Base-by-base conservation (phyloP, 768 basidiomycete species). In the Boletus sp. region DNA sequence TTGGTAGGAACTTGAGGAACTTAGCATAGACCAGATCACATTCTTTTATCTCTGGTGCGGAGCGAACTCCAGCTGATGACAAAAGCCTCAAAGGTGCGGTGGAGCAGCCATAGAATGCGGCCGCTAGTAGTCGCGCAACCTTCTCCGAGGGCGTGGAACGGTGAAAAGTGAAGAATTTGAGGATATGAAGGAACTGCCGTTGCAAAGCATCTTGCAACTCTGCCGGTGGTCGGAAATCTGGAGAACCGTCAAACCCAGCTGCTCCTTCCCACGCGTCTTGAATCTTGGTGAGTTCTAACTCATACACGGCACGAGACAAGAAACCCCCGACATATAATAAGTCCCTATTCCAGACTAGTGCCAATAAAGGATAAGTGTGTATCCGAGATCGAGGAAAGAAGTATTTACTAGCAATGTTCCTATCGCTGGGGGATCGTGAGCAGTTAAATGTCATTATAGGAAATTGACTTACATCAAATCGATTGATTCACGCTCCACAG, bases 1-100 rank as follows among this genome's bases (percentile, higher is more conserved):
- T 79, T 0, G 94, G 87, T n/a, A 95, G 74, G 40, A 82, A 75
- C 62, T 87, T 88, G 59, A 98, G 71, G 71, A 97, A 98, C 4
- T 74, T 78, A 8, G 80, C 65, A 54, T 94, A 83, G 2, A 80
- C 77, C 0, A 82, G 69, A 55, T 92, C 85, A 0, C 88, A 92
- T 49, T 86, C 74, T 29, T 92, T 85, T 44, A 96, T 84, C 24
- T 85, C 80, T 5, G 75, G 72, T 5, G 85, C 84, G 40, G 80
- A 77, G 11, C 80, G 78, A 1, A 95, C 79, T 7, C 96, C 47
- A 32, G 28, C 32, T 29, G 47, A 47, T 29, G 47, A 47, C 11
- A 47, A 32, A 33, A 47, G 32, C 6, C n/a, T 32, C 32, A 33
- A 17, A 33, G 47, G 47, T 18, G 2, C 14, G 15, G 10, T 2